Evolutionary conservation across 1,284 basidiomycete genomes (phyloP).

Genomic region (Ganoderma resinaceum): DNA sequence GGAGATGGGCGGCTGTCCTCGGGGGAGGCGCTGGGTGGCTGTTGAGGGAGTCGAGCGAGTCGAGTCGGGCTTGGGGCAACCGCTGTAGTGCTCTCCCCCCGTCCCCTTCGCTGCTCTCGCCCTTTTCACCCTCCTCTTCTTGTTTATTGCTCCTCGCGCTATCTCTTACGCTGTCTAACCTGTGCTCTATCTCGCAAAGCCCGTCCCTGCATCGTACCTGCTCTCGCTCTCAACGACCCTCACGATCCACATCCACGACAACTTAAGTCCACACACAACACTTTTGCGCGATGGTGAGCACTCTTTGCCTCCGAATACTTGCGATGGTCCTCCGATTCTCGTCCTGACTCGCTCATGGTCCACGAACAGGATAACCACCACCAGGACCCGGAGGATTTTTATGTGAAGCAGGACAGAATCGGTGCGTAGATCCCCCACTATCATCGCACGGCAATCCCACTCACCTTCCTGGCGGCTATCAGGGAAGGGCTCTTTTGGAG

Average conservation of each 20-base stretch:
- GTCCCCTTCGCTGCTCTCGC: conserved; percentile 12
- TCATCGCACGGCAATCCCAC: conserved; percentile 4
- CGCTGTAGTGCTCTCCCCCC: conserved; percentile 8
- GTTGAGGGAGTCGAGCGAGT: conserved; percentile 4
- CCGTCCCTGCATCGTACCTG: conserved; percentile 12
- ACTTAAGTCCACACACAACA: conserved; percentile 24
- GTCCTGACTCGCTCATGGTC: conserved; percentile 8
- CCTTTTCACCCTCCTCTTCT: conserved; percentile 21
- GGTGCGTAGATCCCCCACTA: conserved; percentile 58
- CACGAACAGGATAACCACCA: conserved; percentile 63
- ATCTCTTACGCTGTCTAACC: conserved; percentile 24
- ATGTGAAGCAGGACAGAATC: conserved; percentile 96
- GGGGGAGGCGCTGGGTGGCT: conserved; percentile 10
- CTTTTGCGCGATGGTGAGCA: conserved; percentile 24
- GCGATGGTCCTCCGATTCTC: conserved; percentile 24
- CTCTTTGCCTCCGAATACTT: neutral
- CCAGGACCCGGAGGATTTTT: conserved; percentile 93
- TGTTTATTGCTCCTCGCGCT: conserved; percentile 33
- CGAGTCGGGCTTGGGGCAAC: neutral
- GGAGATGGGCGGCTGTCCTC: conserved; percentile 9
- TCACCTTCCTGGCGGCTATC: conserved; percentile 12
- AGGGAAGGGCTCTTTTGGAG: conserved; percentile 97
- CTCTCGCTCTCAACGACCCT: conserved; percentile 25
- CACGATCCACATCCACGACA: conserved; percentile 33
- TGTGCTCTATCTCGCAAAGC: conserved; percentile 23